phyloP scores from a whole-genome alignment of 1,284 basidiomycete genomes.

The Ganoderma leucocontextum region DNA sequence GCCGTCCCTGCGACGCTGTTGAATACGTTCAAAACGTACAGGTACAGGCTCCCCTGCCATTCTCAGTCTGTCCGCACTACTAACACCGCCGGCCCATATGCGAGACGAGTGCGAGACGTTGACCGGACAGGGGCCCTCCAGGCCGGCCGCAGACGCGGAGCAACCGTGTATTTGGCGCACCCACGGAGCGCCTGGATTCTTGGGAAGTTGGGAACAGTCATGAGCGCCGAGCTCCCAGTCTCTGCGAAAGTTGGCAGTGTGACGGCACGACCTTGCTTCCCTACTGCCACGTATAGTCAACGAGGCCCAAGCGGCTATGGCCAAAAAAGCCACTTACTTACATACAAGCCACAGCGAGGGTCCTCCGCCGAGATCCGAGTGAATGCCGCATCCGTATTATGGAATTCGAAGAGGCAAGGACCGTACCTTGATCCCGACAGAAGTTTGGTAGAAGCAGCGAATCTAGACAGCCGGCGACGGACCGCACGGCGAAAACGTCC shows the following conservation, averaged over 20 bases:
- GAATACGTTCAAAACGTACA: not conserved
- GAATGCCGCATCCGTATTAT: not conserved
- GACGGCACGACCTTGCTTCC: not conserved
- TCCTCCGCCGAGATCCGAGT: not conserved
- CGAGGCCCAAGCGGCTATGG: not conserved
- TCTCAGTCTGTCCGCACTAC: not conserved
- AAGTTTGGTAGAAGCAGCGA: slow-evolving; percentile 1
- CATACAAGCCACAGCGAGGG: not conserved
- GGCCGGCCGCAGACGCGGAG: not conserved
- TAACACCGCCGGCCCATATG: not conserved
- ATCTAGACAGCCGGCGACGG: not conserved
- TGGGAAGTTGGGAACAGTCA: not conserved
- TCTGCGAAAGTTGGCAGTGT: not conserved
- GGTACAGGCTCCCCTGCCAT: not conserved
- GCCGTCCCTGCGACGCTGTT: not conserved
- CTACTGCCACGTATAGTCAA: not conserved
- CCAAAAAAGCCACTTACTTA: not conserved
- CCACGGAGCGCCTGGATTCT: not conserved
- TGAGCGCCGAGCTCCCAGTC: not conserved
- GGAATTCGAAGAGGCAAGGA: not conserved
- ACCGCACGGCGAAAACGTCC: not conserved
- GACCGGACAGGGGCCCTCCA: not conserved
- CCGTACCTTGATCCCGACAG: not conserved
- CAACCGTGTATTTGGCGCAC: not conserved
- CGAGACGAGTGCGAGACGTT: too few species aligned